Evolutionary conservation across 2,329 filamentous ascomycete genomes (phyloP).

Genomic region (Tolypocladium cylindrosporum): DNA sequence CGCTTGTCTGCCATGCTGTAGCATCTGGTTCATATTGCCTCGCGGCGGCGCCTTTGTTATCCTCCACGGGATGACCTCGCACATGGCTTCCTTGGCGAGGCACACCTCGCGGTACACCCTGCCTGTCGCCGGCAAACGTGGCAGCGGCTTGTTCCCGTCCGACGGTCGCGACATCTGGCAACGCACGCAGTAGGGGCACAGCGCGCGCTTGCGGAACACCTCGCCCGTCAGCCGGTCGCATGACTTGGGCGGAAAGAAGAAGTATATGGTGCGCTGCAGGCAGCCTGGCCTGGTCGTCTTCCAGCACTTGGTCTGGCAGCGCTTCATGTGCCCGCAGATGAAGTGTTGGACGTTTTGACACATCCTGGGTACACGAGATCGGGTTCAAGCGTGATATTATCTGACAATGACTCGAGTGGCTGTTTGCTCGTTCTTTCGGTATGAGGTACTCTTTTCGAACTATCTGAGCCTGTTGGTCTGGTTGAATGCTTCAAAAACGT

Average conservation of each 20-base stretch:
- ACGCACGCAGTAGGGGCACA: not conserved
- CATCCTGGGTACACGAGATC: slow-evolving; percentile 4
- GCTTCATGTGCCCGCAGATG: slow-evolving; percentile 11
- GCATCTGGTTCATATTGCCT: not conserved
- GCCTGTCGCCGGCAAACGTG: not conserved
- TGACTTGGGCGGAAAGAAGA: slow-evolving; percentile 1
- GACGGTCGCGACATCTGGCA: not conserved
- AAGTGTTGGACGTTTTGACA: slow-evolving; percentile 11
- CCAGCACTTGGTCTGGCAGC: not conserved
- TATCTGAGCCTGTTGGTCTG: too few species aligned
- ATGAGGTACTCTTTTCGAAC: not conserved
- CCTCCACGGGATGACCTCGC: not conserved
- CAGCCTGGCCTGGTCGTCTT: not conserved
- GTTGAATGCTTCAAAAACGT: too few species aligned
- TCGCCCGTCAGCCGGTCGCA: not conserved
- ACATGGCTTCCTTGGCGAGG: not conserved
- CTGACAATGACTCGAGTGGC: not conserved
- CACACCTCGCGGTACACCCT: not conserved
- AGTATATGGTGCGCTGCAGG: not conserved
- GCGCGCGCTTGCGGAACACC: not conserved
- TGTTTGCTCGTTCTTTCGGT: not conserved
- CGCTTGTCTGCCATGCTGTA: too few species aligned
- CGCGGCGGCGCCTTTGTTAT: not conserved
- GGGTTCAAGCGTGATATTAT: not conserved
- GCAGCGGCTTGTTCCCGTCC: not conserved